A percentile compares a stretch with the other conserved stretches of the same genome.
Conservation (phyloP, 2,329 filamentous ascomycete genomes). For the Akanthomyces muscarius region DNA sequence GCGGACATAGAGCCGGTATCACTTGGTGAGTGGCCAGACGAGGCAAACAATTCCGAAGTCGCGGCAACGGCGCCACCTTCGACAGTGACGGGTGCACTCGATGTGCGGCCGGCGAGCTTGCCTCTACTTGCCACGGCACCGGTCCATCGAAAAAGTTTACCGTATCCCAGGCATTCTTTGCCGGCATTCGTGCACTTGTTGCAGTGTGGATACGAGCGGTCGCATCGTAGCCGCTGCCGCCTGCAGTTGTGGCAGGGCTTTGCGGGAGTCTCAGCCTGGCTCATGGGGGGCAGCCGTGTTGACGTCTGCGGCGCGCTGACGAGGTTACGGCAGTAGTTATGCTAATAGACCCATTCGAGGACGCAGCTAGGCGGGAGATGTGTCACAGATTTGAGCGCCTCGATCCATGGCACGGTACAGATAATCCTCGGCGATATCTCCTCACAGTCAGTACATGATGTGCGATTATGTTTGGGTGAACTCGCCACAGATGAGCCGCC, state of each 20-base stretch:
- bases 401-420: neutral
- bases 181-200: slow-evolving; percentile 47
- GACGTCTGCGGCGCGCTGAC: neutral
- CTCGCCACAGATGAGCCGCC: neutral
- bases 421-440: neutral
- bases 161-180: slow-evolving; percentile 50
- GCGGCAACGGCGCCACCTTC: neutral
- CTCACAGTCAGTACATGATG: neutral
- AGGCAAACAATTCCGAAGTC: neutral
- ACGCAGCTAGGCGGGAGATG: slow-evolving; percentile 2
- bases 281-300: slow-evolving; percentile 5
- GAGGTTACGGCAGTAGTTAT: neutral
- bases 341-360: neutral
- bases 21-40: neutral
- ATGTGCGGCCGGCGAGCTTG: slow-evolving; percentile 39
- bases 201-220: slow-evolving; percentile 48
- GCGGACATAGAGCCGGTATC: neutral
- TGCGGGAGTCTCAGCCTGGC: slow-evolving; percentile 23
- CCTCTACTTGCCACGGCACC: slow-evolving; percentile 42
- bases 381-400: neutral
- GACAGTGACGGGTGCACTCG: slow-evolving; percentile 28
- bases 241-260: slow-evolving; percentile 52
- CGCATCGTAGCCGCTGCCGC: slow-evolving; percentile 49
- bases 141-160: slow-evolving; percentile 51
- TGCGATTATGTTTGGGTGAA: neutral